Evolutionary conservation across 495 filamentous ascomycete genomes (phyloP), one percentile per base, ranked within the genome.

Genomic region (Penicillium turbatum): DNA sequence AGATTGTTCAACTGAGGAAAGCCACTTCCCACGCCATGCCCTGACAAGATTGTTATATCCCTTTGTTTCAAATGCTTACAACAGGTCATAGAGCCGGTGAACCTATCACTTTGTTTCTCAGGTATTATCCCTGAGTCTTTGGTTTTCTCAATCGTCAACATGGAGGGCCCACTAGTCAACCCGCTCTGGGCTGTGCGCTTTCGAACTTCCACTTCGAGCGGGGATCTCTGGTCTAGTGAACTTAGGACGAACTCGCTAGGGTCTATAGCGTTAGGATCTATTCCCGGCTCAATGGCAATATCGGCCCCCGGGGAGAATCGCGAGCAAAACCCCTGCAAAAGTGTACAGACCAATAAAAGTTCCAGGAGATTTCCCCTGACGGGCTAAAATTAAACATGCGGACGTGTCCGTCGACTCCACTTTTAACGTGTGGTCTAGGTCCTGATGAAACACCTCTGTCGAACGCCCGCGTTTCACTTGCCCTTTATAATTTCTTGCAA

Each of bases 381-480:
- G 41, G n/a, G 30, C 49, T 51, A 51, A 51, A 51, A 27, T 51
- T 51, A 51, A 51, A 51, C 49, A 29, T 51, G 37, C 39, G 49
- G 49, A 51, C 49, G 49, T 51, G 49, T 43, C 49, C 49, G 49
- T 42, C 36, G 29, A 26, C 37, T 43, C 49, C 49, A 51, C 48
- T 21, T 15, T 24, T 38, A 32, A 27, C 46, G 46, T 48, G 34
- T 7, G 21, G 49, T 43, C 41, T 48, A 47, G 51, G 49, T 31
- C 43, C 31, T 30, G 45, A 30, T 40, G 45, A 56, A 51, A 49
- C 45, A 26, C 53, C 29, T 31, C 39, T 38, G 24, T 49, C 31
- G 31, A 26, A 36, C 32, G 24, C 13, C 34, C 29, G n/a, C 17
- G 44, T 45, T 49, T 58, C 51, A 56, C 10, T 47, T 38, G 15